Evolutionary conservation across 2,329 filamentous ascomycete genomes (phyloP), one percentile per base, ranked within the genome.

Genomic region (Penicillium sp.): DNA sequence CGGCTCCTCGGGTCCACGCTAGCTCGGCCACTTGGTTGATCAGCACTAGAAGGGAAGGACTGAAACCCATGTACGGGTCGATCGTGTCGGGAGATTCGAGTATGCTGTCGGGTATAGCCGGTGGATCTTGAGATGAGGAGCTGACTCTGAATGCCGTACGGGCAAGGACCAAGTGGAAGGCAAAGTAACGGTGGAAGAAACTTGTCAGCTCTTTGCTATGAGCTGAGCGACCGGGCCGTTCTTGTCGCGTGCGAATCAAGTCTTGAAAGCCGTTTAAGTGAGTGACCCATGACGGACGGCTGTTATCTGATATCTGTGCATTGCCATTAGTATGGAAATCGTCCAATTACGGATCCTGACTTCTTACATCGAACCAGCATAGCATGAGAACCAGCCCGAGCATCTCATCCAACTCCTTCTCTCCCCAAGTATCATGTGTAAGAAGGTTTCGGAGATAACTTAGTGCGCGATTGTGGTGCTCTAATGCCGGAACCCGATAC

Each of bases 261-360:
- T 56, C 48, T 35, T 61, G 60, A 28, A 65, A 63, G 1, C 64
- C 64, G 14, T 56, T 60, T 6, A 66, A 50, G 45, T 66, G 63
- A 5, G 58, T 61, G 2, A 66, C 60, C 63, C 60, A 66, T 8
- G 63, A 63, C 4, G 64, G 52, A 30, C 60, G 54, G 44, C 64
- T 63, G n/a, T 53, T 52, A 44, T 67, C 62, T 7, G 63, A 64
- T n/a, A 66, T 64, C 58, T 66, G 25, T 3, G n/a, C n/a, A n/a
- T 9, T 16, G 31, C n/a, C 4, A 16, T 56, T 9, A 52, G 41
- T 45, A 33, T 30, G 13, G 1, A 24, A 11, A 4, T 13, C 5
- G 13, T 35, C 31, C 7, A 22, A 33, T 14, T 9, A 5, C 2
- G 22, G 1, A 14, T n/a, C 7, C 10, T 4, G 27, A 9, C 20